phyloP scores from a whole-genome alignment of 768 basidiomycete genomes.

The Panellus pusillus region DNA sequence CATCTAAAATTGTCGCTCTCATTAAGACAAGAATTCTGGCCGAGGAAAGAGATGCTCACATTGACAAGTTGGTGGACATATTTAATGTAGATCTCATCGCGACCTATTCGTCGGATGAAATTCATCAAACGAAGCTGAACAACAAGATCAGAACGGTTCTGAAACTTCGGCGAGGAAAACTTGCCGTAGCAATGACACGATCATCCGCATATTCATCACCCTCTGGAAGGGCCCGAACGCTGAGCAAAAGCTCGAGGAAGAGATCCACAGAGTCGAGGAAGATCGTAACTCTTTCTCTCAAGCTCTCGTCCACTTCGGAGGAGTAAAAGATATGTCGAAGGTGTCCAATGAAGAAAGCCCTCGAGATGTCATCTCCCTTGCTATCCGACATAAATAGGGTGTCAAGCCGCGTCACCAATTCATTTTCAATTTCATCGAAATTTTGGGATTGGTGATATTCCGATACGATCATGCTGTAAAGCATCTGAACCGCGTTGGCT shows the following conservation, averaged over 20 bases:
- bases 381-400: constrained; percentile 91
- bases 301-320: constrained; percentile 74
- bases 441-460: constrained; percentile 84
- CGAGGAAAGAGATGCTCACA: constrained; percentile 43
- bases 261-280: constrained; percentile 91
- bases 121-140: constrained; percentile 83
- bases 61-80: constrained; percentile 95
- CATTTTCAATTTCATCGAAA: constrained; percentile 89
- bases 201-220: constrained; percentile 95
- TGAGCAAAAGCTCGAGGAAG: constrained; percentile 89
- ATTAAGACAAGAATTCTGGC: constrained; percentile 15
- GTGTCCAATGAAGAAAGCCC: constrained; percentile 91
- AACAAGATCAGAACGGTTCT: constrained; percentile 11
- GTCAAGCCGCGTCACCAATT: constrained; percentile 88
- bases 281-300: constrained; percentile 72
- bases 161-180: constrained; percentile 18
- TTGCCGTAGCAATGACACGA: constrained; percentile 85
- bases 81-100: constrained; percentile 94
- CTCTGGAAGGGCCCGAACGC: constrained; percentile 84
- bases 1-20: constrained; percentile 48
- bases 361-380: constrained; percentile 87
- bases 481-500: constrained; percentile 86
- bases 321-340: constrained; percentile 88
- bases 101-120: constrained; percentile 87
- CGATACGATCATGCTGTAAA: constrained; percentile 94